These are phyloP conservation scores for Pistacia vera DNA, from an alignment of 345 rosid genomes.

Conservation along the genomic window DNA sequence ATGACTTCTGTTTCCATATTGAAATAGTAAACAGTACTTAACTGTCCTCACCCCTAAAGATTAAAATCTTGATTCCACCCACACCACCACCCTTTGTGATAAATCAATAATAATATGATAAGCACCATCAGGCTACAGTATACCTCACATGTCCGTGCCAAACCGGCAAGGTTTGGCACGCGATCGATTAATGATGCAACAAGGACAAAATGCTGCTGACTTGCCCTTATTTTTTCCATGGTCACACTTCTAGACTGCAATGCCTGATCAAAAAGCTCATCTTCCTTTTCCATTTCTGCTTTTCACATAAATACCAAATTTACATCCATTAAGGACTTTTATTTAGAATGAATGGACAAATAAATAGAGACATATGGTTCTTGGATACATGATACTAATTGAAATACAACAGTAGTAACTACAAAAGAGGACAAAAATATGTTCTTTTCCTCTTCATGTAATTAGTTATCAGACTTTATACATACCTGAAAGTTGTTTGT, in stretches of 20 bases:
- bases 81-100: not conserved
- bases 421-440: not conserved
- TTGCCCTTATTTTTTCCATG: constrained; percentile 61
- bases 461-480: constrained; percentile 8
- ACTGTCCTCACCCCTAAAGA: not conserved
- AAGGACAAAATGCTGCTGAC: constrained; percentile 73
- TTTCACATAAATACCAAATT: constrained; percentile 17
- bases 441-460: not conserved
- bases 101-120: constrained; percentile 2
- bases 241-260: constrained; percentile 69
- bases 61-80: not conserved
- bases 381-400: not conserved
- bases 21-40: not conserved
- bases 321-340: not conserved
- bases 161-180: constrained; percentile 93
- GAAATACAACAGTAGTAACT: not conserved
- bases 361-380: not conserved
- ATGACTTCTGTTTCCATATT: not conserved
- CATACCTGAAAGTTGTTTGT: constrained; percentile 67
- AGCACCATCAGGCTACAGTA: constrained; percentile 10
- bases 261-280: constrained; percentile 70
- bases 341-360: not conserved
- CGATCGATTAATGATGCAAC: constrained; percentile 94
- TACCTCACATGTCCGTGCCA: constrained; percentile 97
- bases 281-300: constrained; percentile 88